Evolutionary conservation across 108 stramenopile species (phyloP), one percentile per base, ranked within the genome.

Genomic region (Nitzschia inconspicua): DNA sequence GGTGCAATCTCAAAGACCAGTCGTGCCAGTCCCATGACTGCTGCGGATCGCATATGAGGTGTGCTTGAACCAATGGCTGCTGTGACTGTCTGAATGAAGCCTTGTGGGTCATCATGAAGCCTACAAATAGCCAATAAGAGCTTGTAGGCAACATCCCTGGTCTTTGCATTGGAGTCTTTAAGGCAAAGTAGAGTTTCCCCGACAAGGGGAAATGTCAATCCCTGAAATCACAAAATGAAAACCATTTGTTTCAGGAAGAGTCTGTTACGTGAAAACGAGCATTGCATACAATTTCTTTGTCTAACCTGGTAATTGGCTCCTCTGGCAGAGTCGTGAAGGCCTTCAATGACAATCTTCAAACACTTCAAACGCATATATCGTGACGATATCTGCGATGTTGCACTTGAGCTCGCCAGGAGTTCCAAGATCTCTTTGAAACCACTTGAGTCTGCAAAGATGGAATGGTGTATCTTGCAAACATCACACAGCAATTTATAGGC

Each of bases 81-180:
- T 19, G 92, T 63, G 27, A 96, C 67, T 18, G 78, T 75, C 47
- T 73, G 75, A 50, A 86, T 79, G 68, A 83, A 83, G 16, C 76
- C 73, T 1, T 60, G 74, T 41, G 71, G 63, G 66, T 82, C 80
- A 43, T 65, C 60, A 10, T 74, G 72, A 7, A 70, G 43, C 3
- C 43, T 54, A n/a, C 81, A 73, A 77, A 95, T 62, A 19, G 87
- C 74, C 13, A 93, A 57, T 6, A 97, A 74, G 19, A 90, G 61
- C 52, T 83, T 74, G 52, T 83, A 90, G 3, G 92, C 95, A n/a
- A 80, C 78, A 22, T 91, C 91, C 27, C 96, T 57, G 2, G 95
- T 91, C 57, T 93, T 89, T n/a, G 70, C 87, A 60, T 96, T 97
- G 30, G 89, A 82, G 78, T 97, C 96, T 73, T 97, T 97, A 41